Conservation (phyloP, 2,329 filamentous ascomycete genomes). For the Botryosphaeria dothidea region DNA sequence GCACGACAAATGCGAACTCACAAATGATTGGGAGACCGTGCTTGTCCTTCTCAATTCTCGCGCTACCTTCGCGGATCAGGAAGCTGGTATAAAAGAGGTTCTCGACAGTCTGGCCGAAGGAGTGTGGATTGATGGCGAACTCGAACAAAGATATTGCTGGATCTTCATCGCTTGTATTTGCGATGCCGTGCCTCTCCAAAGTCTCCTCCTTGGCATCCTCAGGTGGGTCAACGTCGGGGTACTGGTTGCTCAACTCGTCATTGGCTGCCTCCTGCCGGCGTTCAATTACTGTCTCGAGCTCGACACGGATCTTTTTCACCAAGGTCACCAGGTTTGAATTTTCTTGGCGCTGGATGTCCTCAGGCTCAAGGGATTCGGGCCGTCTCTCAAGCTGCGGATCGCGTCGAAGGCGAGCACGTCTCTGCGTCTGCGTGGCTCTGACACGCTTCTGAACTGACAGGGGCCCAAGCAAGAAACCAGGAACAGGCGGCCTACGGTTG, state of each 20-base stretch:
- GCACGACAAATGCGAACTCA: conserved; percentile 51
- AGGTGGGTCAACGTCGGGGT: conserved; percentile 31
- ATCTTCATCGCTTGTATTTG: conserved; percentile 60
- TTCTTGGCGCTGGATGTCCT: conserved; percentile 75
- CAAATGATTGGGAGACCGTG: conserved; percentile 75
- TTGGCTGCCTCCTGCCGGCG: conserved; percentile 44
- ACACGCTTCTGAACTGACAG: conserved; percentile 84
- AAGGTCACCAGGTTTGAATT: conserved; percentile 77
- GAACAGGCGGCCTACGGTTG: conserved; percentile 72
- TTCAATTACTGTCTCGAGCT: conserved; percentile 51
- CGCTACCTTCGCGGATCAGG: conserved; percentile 80
- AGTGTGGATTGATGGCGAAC: conserved; percentile 85
- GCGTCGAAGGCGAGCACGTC: conserved; percentile 64
- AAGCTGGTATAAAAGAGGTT: conserved; percentile 98
- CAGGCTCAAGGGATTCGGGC: conserved; percentile 49
- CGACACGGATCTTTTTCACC: conserved; percentile 71
- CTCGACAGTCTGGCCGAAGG: conserved; percentile 92
- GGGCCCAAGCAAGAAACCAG: conserved; percentile 84
- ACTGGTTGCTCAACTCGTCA: conserved; percentile 40
- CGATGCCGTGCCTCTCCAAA: conserved; percentile 67
- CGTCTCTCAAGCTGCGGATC: conserved; percentile 15
- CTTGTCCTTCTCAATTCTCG: conserved; percentile 72
- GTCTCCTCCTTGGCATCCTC: conserved; percentile 48
- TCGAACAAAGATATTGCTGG: conserved; percentile 69
- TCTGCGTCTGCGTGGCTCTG: conserved; percentile 67